Conservation (phyloP, 2,329 filamentous ascomycete species). For the Rhynchosporium secalis region DNA sequence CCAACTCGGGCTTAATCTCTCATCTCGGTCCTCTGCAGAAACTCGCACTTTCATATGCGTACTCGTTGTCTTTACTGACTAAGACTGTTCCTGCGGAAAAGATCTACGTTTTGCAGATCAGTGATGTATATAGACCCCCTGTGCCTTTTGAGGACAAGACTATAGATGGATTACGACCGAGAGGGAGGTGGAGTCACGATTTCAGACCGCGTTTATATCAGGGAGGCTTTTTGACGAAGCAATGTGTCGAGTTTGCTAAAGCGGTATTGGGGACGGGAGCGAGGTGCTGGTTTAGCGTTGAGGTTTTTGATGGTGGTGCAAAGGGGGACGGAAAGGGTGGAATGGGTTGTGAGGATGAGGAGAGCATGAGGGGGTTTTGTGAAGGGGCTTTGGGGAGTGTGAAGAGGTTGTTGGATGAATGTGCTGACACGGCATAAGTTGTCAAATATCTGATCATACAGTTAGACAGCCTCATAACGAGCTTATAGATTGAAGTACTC, state of each 20-base stretch:
- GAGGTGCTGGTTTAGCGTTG: constrained; percentile 62
- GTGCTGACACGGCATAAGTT: constrained; percentile 25
- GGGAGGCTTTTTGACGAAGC: constrained; percentile 64
- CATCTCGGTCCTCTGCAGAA: constrained; percentile 43
- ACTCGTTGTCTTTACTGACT: constrained; percentile 57
- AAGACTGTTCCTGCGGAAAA: constrained; percentile 63
- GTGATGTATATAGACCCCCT: constrained; percentile 67
- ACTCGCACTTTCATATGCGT: constrained; percentile 51
- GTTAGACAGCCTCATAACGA: no score
- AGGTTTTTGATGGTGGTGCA: constrained; percentile 65
- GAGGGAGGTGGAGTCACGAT: constrained; percentile 70
- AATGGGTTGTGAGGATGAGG: constrained; percentile 42
- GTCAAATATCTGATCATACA: no score
- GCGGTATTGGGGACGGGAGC: constrained; percentile 70
- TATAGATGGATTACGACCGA: constrained; percentile 54
- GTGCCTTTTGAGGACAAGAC: constrained; percentile 52
- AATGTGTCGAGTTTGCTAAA: constrained; percentile 57
- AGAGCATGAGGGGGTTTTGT: constrained; percentile 48
- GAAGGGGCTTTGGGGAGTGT: constrained; percentile 48
- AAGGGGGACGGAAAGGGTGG: constrained; percentile 55
- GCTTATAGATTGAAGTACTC: no score
- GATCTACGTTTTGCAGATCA: constrained; percentile 74
- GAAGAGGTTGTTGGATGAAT: constrained; percentile 45
- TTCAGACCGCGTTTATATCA: constrained; percentile 68
- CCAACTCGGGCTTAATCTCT: constrained; percentile 58